A percentile compares a stretch with the other conserved stretches of the same genome.
Conservation (phyloP, 345 rosid genomes). For the Ailanthus altissimus region DNA sequence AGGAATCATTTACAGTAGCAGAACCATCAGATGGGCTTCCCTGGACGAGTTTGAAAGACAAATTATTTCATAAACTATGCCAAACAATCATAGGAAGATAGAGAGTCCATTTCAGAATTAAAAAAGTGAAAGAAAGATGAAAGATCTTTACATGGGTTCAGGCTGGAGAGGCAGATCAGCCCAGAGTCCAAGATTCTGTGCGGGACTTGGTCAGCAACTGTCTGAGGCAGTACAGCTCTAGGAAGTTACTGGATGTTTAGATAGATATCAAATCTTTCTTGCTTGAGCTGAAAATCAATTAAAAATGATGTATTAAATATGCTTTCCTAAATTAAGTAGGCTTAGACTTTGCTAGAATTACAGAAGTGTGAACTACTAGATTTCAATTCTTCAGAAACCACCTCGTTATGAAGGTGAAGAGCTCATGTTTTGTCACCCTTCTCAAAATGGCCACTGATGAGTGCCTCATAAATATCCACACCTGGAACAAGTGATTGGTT, state of each 20-base stretch:
- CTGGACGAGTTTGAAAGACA: neutral
- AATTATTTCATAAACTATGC: constrained; percentile 1
- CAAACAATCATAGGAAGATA: neutral
- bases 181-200: neutral
- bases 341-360: neutral
- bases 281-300: neutral
- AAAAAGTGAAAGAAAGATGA: neutral
- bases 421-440: constrained; percentile 41
- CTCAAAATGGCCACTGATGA: constrained; percentile 33
- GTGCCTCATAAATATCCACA: constrained; percentile 40
- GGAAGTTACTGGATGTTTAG: neutral
- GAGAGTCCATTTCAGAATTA: no score
- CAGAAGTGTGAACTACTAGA: constrained; percentile 7
- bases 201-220: neutral
- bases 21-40: neutral
- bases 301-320: neutral
- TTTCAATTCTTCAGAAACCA: constrained; percentile 41
- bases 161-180: neutral
- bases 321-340: neutral
- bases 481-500: constrained; percentile 35
- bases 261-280: neutral
- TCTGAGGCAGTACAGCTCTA: neutral
- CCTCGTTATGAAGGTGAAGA: constrained; percentile 40
- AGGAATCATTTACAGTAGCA: no score
- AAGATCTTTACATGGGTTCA: neutral